A percentile compares a stretch with the other conserved stretches of the same genome.
Evolutionary conservation across 2,329 filamentous ascomycete species (phyloP).

Genomic region (Diaporthe destruens): DNA sequence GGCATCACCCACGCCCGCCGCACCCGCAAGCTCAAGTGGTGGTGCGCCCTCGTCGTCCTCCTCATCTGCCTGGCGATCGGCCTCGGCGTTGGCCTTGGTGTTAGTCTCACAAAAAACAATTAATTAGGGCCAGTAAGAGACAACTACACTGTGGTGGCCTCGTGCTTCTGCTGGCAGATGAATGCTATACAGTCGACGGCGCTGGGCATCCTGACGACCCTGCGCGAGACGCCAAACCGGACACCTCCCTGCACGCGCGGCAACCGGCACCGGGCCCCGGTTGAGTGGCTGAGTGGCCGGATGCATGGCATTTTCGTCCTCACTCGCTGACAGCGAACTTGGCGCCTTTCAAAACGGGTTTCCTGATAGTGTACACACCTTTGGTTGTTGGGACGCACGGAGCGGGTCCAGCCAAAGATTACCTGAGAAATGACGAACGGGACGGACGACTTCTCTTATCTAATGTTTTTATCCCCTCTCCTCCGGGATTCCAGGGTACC

Average conservation of each 20-base stretch:
- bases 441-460: constrained; percentile 21
- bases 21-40: constrained; percentile 85
- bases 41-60: constrained; percentile 73
- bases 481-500: background rate
- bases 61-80: constrained; percentile 69
- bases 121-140: constrained; percentile 33
- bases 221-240: background rate
- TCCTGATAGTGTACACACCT: background rate
- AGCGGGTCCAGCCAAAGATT: background rate
- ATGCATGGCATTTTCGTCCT: background rate
- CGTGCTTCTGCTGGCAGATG: background rate
- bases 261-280: too few species aligned
- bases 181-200: background rate
- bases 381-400: background rate
- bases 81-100: constrained; percentile 66
- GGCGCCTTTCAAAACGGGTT: background rate
- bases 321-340: background rate
- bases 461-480: constrained; percentile 8
- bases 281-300: background rate
- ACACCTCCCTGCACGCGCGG: too few species aligned
- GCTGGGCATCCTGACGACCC: background rate
- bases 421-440: background rate
- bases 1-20: constrained; percentile 76
- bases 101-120: constrained; percentile 52
- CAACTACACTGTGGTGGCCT: background rate